Base-by-base conservation (phyloP, 23 red algal genomes). In the Rhodosorus marinus region DNA sequence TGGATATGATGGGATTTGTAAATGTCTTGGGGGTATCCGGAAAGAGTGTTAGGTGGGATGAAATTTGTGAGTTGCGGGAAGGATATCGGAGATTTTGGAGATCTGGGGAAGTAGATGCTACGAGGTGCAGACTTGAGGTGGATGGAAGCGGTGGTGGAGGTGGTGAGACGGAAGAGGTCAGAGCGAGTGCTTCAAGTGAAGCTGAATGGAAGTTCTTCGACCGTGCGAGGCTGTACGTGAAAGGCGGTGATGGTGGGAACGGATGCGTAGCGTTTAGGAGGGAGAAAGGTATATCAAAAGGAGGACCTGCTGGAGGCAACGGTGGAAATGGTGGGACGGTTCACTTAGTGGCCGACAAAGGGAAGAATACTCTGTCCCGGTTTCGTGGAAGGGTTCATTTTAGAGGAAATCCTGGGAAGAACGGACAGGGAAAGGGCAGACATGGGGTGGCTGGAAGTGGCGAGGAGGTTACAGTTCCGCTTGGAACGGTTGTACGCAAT, bases 181-280 rank as follows among this genome's bases (percentile, higher is more conserved):
- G n/a, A n/a, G n/a, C n/a, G n/a, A n/a, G n/a, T n/a, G n/a, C n/a
- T n/a, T n/a, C n/a, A n/a, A n/a, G n/a, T n/a, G n/a, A n/a, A n/a
- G n/a, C n/a, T n/a, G 66, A 82, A 49, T 82, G 77, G 77, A 67
- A 72, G 62, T 92, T 78, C 33, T 73, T 54, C 26, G 82, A 92
- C 51, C 56, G 64, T 2, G 82, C 77, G 22, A 59, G 70, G 23
- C 51, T 94, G 22, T 54, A 62, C 11, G 87, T 94, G 0, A 72
- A 80, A 35, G 77, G 69, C 35, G 87, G 87, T 20, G 23, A 57
- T 26, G 87, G 87, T 20, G 87, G 87, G 36, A 43, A 94, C 45
- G 87, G 87, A 23, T 64, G 60, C 32, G 70, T 93, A 1, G 87
- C 87, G 11, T 94, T 81, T 42, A 77, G 87, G 21, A 69, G 87